Conservation (phyloP, 352 stramenopile genomes). For the Pythium phragmiticola region DNA sequence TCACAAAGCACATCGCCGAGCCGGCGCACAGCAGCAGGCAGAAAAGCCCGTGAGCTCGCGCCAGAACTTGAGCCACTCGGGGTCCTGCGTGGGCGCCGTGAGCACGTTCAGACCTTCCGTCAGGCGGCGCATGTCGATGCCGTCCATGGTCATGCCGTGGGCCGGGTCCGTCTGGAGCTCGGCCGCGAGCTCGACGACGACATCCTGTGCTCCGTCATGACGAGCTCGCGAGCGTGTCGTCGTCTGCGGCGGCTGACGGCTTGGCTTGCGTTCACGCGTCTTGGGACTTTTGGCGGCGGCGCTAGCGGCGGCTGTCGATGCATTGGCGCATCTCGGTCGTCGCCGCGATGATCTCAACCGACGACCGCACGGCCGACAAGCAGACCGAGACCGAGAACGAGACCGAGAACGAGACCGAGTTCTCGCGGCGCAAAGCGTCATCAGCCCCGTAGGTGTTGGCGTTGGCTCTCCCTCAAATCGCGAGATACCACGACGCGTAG, state of each 20-base stretch:
- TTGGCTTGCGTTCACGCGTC: slow-evolving; percentile 6
- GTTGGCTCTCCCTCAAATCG: no score
- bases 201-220: slow-evolving; percentile 60
- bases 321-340: slow-evolving; percentile 57
- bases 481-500: no score
- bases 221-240: slow-evolving; percentile 43
- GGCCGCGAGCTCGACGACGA: slow-evolving; percentile 39
- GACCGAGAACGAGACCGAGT: slow-evolving; percentile 20
- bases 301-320: slow-evolving; percentile 46
- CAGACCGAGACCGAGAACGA: no score
- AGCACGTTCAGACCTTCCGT: slow-evolving; percentile 47
- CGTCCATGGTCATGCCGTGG: slow-evolving; percentile 44
- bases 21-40: slow-evolving; percentile 51
- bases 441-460: neutral
- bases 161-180: slow-evolving; percentile 44
- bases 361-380: slow-evolving; percentile 43
- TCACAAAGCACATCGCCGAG: slow-evolving; percentile 52
- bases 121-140: slow-evolving; percentile 48
- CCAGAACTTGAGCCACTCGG: slow-evolving; percentile 58
- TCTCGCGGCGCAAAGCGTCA: slow-evolving; percentile 14
- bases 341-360: slow-evolving; percentile 51
- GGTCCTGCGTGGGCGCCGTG: slow-evolving; percentile 50
- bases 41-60: slow-evolving; percentile 57
- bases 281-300: slow-evolving; percentile 32
- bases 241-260: slow-evolving; percentile 8